phyloP scores from a whole-genome alignment of 2,329 filamentous ascomycete genomes.

The Penicillium glabrum region DNA sequence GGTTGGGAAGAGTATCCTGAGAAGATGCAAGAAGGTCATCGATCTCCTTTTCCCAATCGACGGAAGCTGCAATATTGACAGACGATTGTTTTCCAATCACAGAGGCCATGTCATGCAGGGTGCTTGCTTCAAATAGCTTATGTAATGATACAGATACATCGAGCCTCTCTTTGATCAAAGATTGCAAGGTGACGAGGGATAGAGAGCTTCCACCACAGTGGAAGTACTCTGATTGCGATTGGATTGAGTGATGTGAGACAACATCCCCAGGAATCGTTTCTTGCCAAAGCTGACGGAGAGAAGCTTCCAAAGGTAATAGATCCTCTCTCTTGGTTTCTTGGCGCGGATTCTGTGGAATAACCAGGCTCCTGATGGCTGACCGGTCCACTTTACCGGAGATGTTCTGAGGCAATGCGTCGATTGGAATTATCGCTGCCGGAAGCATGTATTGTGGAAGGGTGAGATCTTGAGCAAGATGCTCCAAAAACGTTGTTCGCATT shows the following conservation, averaged over 20 bases:
- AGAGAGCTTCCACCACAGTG: constrained; percentile 21
- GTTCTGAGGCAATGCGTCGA: constrained; percentile 28
- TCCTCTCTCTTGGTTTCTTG: not conserved
- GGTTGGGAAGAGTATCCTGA: not conserved
- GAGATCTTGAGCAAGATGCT: constrained; percentile 29
- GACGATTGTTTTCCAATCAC: constrained; percentile 5
- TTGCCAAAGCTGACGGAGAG: constrained; percentile 17
- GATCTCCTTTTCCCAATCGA: constrained; percentile 18
- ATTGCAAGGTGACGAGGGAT: constrained; percentile 14
- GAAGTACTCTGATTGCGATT: constrained; percentile 19
- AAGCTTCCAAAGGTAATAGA: constrained; percentile 7
- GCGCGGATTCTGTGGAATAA: constrained; percentile 3
- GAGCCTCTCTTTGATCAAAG: constrained; percentile 11
- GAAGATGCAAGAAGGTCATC: not conserved
- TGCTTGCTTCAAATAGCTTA: constrained; percentile 19
- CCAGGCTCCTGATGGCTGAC: constrained; percentile 2
- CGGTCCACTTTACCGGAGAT: constrained; percentile 32
- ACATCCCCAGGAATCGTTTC: constrained; percentile 15
- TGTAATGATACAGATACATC: constrained; percentile 11
- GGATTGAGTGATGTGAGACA: constrained; percentile 6
- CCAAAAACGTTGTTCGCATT: constrained; percentile 13
- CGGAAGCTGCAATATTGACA: not conserved
- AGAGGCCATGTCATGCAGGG: constrained; percentile 14
- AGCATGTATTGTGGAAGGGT: constrained; percentile 39
- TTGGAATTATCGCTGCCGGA: constrained; percentile 29